Evolutionary conservation across 139 green algal species (phyloP), one percentile per base, ranked within the genome.

Genomic region (Chlamydomonas sp.): DNA sequence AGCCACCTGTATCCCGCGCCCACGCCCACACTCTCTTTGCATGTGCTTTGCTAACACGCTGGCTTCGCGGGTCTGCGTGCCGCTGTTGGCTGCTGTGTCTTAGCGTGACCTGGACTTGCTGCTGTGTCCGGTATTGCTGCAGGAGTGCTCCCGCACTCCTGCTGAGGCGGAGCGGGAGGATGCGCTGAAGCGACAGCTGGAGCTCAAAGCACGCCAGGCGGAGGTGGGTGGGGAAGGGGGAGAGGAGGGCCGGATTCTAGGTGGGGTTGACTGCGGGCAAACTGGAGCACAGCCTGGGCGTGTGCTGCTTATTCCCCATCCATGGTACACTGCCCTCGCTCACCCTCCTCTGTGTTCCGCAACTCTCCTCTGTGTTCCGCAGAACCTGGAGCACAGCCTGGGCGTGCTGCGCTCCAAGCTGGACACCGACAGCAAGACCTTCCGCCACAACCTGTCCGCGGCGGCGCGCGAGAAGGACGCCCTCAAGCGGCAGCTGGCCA

Each of bases 71-170:
- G 31, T 49, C 31, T 49, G 31, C 31, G 31, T 49, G 31, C 31
- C 31, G 31, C 31, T 49, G 31, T 49, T 49, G 31, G 31, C 31
- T 49, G 31, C 31, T 49, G 10, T 74, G 10, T 49, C 1, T 49
- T 16, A 49, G 10, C 6, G 68, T 12, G 8, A 15, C 10, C 20
- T 12, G 12, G 8, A 15, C 67, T 5, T 20, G 67, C 67, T 16
- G 3, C 67, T 16, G 63, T 12, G 8, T 68, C 68, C 15, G 68
- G 12, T 74, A 4, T 10, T 78, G 31, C 17, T 63, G 20, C 87
- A 90, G 87, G 80, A 85, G 7, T 90, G 87, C 76, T 90, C 87
- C 3, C 80, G 87, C 2, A 90, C 87, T 62, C 87, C 87, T 1
- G 81, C 80, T 2, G 80, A 90, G 74, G 87, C 84, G 81, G 80